A percentile compares a stretch with the other conserved stretches of the same genome.
Evolutionary conservation across 192 early-diverging fungal genomes (phyloP).

Genomic region (Linnemannia exigua): DNA sequence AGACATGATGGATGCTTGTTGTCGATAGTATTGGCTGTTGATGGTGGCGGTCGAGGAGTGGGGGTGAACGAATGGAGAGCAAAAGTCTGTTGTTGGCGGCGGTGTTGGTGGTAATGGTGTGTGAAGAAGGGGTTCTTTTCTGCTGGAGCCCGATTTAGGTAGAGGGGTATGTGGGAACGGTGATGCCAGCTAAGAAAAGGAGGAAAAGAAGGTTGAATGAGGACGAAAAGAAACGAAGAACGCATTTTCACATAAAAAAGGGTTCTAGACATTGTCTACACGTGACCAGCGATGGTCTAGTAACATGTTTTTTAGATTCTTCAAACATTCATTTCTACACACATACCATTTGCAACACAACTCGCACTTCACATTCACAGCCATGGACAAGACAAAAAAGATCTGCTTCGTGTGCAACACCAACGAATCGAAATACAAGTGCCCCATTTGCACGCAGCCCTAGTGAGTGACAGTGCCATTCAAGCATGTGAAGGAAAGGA

Average conservation of each 20-base stretch:
- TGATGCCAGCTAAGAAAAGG: background rate
- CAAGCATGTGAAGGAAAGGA: background rate
- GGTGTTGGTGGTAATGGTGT: background rate
- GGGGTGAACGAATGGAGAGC: background rate
- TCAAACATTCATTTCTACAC: background rate
- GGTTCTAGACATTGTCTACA: background rate
- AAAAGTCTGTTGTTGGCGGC: background rate
- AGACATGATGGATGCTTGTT: constrained; percentile 37
- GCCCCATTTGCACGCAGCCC: constrained; percentile 46
- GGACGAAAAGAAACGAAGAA: background rate
- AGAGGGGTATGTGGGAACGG: background rate
- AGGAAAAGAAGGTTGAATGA: background rate
- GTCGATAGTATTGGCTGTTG: constrained; percentile 2
- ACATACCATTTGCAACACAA: background rate
- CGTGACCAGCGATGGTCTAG: too few species aligned
- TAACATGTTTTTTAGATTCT: background rate
- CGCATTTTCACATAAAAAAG: background rate
- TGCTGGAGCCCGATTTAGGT: background rate
- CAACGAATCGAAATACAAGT: constrained; percentile 51
- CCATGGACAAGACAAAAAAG: constrained; percentile 56
- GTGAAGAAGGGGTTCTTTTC: background rate
- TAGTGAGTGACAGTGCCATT: constrained; percentile 23
- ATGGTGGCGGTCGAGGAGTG: background rate
- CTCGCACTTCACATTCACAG: background rate
- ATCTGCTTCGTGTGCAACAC: constrained; percentile 45